phyloP scores from a whole-genome alignment of 192 early-diverging fungal genomes.

The Blastocladiella britannica region DNA sequence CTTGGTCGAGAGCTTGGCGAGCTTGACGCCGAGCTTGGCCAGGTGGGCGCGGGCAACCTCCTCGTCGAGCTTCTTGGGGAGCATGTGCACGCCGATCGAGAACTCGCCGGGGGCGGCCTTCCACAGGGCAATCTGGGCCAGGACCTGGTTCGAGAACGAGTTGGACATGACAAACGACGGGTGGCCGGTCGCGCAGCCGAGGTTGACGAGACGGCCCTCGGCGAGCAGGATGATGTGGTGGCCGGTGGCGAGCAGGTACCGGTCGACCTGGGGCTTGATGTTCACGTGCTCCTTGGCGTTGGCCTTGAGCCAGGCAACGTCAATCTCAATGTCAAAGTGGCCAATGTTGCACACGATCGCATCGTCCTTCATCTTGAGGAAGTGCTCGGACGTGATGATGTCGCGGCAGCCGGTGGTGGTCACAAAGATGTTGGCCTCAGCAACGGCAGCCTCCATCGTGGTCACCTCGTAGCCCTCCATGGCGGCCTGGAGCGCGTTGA shows the following conservation, averaged over 20 bases:
- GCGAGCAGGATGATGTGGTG: constrained; percentile 92
- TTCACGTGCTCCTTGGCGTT: constrained; percentile 72
- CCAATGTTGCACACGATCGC: constrained; percentile 99
- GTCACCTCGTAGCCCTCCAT: constrained; percentile 99
- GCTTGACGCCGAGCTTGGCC: constrained; percentile 84
- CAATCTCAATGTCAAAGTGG: constrained; percentile 98
- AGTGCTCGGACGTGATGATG: constrained; percentile 87
- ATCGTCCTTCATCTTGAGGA: constrained; percentile 89
- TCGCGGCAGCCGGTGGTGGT: constrained; percentile 98
- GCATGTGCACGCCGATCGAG: constrained; percentile 89
- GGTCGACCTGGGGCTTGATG: constrained; percentile 98
- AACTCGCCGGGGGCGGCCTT: constrained; percentile 55
- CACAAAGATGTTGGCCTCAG: constrained; percentile 90
- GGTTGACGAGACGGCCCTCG: constrained; percentile 97
- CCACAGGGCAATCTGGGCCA: constrained; percentile 98
- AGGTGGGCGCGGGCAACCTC: constrained; percentile 93
- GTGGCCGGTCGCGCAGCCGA: constrained; percentile 97
- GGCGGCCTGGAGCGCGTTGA: constrained; percentile 96
- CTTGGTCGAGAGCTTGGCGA: constrained; percentile 45
- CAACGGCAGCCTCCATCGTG: constrained; percentile 88
- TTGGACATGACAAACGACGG: constrained; percentile 99
- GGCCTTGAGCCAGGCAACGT: constrained; percentile 92
- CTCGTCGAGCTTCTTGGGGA: constrained; percentile 98
- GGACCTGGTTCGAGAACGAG: constrained; percentile 97
- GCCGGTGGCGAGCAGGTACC: constrained; percentile 74